A percentile compares a stretch with the other conserved stretches of the same genome.
Conservation (phyloP, 306 rosid genomes). For the Coriaria nepalensis region DNA sequence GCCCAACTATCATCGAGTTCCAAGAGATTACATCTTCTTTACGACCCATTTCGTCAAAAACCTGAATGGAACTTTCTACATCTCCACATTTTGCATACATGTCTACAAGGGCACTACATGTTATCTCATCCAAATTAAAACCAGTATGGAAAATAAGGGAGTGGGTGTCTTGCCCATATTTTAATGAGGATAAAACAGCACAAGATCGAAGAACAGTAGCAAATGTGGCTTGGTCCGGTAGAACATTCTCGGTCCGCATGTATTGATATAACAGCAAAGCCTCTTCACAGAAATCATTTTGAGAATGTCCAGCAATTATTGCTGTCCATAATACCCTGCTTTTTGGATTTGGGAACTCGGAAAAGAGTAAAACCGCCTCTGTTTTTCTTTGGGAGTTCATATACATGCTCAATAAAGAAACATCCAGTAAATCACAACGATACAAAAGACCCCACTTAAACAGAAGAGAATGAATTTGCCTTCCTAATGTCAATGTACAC, state of each 20-base stretch:
- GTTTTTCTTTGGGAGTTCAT: constrained; percentile 35
- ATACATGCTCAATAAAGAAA: constrained; percentile 60
- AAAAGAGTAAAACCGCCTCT: constrained; percentile 51
- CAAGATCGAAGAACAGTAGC: constrained; percentile 56
- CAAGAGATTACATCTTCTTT: constrained; percentile 58
- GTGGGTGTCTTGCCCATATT: constrained; percentile 49
- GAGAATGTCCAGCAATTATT: constrained; percentile 51
- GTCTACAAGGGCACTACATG: constrained; percentile 60
- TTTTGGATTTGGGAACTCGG: constrained; percentile 43
- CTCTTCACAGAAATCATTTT: constrained; percentile 38
- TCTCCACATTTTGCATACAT: constrained; percentile 90
- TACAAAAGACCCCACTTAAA: constrained; percentile 42
- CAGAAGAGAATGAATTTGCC: constrained; percentile 47
- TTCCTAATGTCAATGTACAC: constrained; percentile 32
- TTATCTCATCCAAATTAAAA: constrained; percentile 56
- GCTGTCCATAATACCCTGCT: constrained; percentile 51
- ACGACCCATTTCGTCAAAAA: constrained; percentile 43
- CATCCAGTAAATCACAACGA: constrained; percentile 46
- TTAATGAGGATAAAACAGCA: constrained; percentile 48
- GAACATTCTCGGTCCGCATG: constrained; percentile 43
- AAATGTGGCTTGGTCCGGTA: constrained; percentile 80
- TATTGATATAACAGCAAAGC: constrained; percentile 40
- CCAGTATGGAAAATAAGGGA: constrained; percentile 55
- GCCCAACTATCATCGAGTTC: constrained; percentile 82
- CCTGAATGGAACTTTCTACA: constrained; percentile 35